These are phyloP conservation scores for Pseudogymnoascus sp. DNA, from an alignment of 2,329 filamentous ascomycete species.

Conservation along the genomic window DNA sequence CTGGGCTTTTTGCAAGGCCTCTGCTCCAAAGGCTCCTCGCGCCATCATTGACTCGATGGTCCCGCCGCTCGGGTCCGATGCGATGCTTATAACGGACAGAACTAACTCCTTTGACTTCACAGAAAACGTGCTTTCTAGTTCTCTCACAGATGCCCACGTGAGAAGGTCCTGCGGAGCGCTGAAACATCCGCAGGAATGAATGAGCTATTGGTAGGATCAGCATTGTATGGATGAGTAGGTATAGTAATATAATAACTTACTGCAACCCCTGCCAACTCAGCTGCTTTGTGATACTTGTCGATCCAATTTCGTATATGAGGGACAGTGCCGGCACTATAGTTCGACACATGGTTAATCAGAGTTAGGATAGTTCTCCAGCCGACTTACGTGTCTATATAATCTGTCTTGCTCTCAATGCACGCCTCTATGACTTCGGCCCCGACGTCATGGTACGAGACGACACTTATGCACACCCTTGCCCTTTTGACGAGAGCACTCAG, in stretches of 20 bases:
- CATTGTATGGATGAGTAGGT: background rate
- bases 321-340: constrained; percentile 11
- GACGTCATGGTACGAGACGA: constrained; percentile 18
- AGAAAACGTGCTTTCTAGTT: background rate
- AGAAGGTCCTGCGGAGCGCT: background rate
- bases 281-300: constrained; percentile 18
- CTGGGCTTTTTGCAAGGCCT: background rate
- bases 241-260: constrained; percentile 14
- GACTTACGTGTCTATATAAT: constrained; percentile 22
- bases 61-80: background rate
- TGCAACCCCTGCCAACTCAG: constrained; percentile 15
- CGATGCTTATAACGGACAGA: background rate
- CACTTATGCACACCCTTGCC: constrained; percentile 43
- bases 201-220: background rate
- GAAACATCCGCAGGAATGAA: background rate
- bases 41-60: background rate
- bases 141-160: background rate
- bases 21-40: background rate
- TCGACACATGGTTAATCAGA: background rate
- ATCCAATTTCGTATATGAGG: constrained; percentile 15
- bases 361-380: background rate
- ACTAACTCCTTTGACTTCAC: background rate
- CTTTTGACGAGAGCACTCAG: constrained; percentile 46
- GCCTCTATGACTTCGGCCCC: constrained; percentile 19
- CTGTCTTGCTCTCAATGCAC: constrained; percentile 20